Conservation (phyloP, 768 basidiomycete species). For the Leccinum pellstonianum region DNA sequence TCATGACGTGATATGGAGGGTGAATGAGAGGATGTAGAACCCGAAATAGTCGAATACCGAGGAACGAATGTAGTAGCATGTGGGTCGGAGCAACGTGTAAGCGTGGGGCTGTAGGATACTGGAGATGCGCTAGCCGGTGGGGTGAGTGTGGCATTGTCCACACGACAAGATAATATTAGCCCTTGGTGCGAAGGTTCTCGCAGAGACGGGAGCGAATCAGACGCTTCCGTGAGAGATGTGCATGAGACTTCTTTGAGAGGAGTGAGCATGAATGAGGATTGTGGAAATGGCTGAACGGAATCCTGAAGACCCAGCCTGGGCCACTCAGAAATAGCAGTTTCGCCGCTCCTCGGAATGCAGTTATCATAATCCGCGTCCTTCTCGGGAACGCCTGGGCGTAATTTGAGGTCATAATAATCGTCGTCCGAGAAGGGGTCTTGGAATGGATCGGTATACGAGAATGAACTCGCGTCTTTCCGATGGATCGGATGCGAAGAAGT, state of each 20-base stretch:
- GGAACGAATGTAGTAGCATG: conserved; percentile 30
- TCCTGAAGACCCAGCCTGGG: conserved; percentile 14
- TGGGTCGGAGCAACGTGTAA: conserved; percentile 26
- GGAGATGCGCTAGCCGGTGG: conserved; percentile 15
- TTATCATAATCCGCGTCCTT: conserved; percentile 22
- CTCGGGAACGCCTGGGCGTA: conserved; percentile 12
- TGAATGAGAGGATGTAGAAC: conserved; percentile 39
- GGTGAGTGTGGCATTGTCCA: conserved; percentile 23
- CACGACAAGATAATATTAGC: conserved; percentile 25
- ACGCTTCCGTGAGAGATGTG: conserved; percentile 12
- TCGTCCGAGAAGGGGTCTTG: conserved; percentile 29
- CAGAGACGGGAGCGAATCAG: conserved; percentile 26
- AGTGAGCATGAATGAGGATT: conserved; percentile 29
- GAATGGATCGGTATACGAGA: conserved; percentile 49
- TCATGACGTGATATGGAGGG: conserved; percentile 62
- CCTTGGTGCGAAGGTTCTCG: conserved; percentile 25
- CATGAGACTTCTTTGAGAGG: conserved; percentile 33
- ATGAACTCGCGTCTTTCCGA: conserved; percentile 18
- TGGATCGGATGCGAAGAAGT: conserved; percentile 8
- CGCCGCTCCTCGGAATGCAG: conserved; percentile 10
- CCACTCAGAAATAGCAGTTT: conserved; percentile 15
- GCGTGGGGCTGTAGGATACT: conserved; percentile 22
- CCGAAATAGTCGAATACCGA: conserved; percentile 43
- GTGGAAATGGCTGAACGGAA: conserved; percentile 16
- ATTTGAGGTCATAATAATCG: conserved; percentile 15